phyloP scores from a whole-genome alignment of 352 stramenopile genomes.

The Globisporangium cederbergense region DNA sequence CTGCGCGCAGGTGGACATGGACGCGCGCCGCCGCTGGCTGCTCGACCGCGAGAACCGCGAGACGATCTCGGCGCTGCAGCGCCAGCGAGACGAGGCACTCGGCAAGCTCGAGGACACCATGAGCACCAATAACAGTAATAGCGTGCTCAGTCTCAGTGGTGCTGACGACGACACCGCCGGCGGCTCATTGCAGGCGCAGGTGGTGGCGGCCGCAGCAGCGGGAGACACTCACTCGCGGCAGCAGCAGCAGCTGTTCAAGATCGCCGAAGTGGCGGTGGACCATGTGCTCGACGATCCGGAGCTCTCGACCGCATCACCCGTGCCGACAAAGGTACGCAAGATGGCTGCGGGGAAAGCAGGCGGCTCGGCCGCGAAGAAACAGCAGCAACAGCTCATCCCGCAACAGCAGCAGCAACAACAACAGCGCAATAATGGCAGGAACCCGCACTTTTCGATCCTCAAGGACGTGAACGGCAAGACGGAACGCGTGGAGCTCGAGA shows the following conservation, averaged over 20 bases:
- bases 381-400: slow-evolving; percentile 1
- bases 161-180: neutral
- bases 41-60: slow-evolving; percentile 10
- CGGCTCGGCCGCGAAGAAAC: neutral
- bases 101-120: neutral
- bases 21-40: slow-evolving; percentile 13
- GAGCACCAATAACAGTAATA: neutral
- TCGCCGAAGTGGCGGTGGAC: neutral
- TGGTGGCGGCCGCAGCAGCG: neutral
- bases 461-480: slow-evolving; percentile 13
- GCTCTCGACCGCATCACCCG: neutral
- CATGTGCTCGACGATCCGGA: neutral
- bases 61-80: slow-evolving; percentile 9
- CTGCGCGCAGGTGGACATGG: slow-evolving; percentile 13
- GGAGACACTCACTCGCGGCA: slow-evolving; percentile 1
- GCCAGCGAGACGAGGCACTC: neutral
- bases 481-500: slow-evolving; percentile 13
- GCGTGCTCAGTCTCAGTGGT: neutral
- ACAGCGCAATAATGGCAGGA: slow-evolving; percentile 1
- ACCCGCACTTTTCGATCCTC: slow-evolving; percentile 12
- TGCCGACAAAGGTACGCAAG: neutral
- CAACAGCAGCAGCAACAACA: neutral
- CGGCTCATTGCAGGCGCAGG: slow-evolving; percentile 1
- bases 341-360: neutral
- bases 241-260: slow-evolving; percentile 5